Evolutionary conservation across 305 asterid species (phyloP).

Genomic region (Solanum hybrid): DNA sequence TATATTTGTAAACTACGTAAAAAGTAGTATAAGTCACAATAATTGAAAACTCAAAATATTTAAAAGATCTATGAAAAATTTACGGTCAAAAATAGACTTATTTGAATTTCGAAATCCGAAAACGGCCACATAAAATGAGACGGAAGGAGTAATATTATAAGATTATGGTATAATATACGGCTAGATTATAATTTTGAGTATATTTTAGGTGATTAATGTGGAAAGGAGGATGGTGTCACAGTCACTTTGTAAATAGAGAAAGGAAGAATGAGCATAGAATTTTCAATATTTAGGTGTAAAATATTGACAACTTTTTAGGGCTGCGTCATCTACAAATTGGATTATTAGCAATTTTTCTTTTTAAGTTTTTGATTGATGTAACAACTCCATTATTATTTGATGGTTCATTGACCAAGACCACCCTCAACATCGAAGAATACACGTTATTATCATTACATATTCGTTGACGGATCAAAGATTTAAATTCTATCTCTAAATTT

Average conservation of each 20-base stretch:
- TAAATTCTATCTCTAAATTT: background rate
- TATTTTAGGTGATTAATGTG: background rate
- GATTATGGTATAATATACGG: background rate
- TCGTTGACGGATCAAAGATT: rapidly evolving
- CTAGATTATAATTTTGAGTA: background rate
- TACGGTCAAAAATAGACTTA: too few species aligned
- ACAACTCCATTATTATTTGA: background rate
- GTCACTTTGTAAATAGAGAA: background rate
- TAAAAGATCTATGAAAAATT: too few species aligned
- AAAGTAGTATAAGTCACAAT: too few species aligned
- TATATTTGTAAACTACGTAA: too few species aligned
- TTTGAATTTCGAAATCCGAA: too few species aligned
- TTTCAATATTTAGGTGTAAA: background rate
- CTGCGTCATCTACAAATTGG: background rate
- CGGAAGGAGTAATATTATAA: too few species aligned
- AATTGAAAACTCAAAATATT: too few species aligned
- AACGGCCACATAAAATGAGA: too few species aligned
- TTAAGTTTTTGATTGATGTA: background rate
- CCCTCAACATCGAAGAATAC: background rate
- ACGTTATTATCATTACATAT: background rate
- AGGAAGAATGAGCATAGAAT: background rate
- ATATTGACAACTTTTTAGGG: background rate
- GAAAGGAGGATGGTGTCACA: background rate
- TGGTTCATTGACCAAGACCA: background rate
- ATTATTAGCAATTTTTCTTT: background rate